These are phyloP conservation scores for Bothriochloa decipiens DNA, from an alignment of 176 grass and related monocot genomes.

Conservation along the genomic window DNA sequence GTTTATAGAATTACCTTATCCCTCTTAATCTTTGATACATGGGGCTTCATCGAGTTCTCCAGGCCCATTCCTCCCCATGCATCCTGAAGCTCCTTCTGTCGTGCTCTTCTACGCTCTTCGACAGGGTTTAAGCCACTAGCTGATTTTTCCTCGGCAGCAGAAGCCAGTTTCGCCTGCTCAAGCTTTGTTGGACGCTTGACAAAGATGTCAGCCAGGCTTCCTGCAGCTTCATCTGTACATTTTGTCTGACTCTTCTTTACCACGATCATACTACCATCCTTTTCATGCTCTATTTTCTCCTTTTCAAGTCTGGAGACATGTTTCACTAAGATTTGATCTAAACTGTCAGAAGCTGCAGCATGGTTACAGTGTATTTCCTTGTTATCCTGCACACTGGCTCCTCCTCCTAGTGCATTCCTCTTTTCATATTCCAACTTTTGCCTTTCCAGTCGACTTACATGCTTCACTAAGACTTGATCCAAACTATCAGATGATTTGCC, in stretches of 20 bases:
- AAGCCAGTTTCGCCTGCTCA: slow-evolving; percentile 58
- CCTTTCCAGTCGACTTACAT: slow-evolving; percentile 58
- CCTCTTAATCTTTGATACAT: slow-evolving; percentile 76
- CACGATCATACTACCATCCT: slow-evolving; percentile 14
- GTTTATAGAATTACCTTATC: slow-evolving; percentile 68
- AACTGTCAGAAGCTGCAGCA: slow-evolving; percentile 31
- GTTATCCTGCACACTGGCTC: slow-evolving; percentile 4
- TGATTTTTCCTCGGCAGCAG: slow-evolving; percentile 36
- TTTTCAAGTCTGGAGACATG: slow-evolving; percentile 64
- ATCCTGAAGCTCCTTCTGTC: slow-evolving; percentile 74
- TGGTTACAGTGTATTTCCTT: slow-evolving; percentile 9
- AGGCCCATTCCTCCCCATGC: slow-evolving; percentile 80
- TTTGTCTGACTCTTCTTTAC: slow-evolving; percentile 34
- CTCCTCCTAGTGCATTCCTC: slow-evolving; percentile 20
- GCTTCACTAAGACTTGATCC: slow-evolving; percentile 66
- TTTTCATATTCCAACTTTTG: slow-evolving; percentile 53
- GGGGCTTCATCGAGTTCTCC: slow-evolving; percentile 69
- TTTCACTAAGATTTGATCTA: slow-evolving; percentile 72
- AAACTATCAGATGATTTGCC: slow-evolving; percentile 44
- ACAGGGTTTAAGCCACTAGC: slow-evolving; percentile 45
- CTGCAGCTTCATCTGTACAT: slow-evolving; percentile 6
- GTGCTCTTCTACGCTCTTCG: slow-evolving; percentile 54
- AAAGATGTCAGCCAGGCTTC: slow-evolving; percentile 57
- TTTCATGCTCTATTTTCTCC: slow-evolving; percentile 50
- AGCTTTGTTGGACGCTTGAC: slow-evolving; percentile 58